Percentiles rank a stretch among this genome's conserved stretches.
Evolutionary conservation across 2,329 filamentous ascomycete species (phyloP).

Genomic region (Pseudogymnoascus sp.): DNA sequence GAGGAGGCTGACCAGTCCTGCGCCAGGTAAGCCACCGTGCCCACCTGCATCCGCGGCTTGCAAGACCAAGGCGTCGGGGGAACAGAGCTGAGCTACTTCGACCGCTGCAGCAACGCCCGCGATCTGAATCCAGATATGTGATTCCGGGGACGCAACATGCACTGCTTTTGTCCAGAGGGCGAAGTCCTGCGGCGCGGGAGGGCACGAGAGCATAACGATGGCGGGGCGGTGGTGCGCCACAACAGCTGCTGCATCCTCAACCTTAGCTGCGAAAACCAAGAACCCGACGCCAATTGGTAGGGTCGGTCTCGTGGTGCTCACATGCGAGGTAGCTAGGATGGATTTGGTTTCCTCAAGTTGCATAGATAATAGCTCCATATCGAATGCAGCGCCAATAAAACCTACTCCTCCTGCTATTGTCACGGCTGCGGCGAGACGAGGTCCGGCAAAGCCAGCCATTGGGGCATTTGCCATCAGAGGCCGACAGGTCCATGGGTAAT

Average conservation of each 20-base stretch:
- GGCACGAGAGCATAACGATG: slow-evolving; percentile 42
- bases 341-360: slow-evolving; percentile 23
- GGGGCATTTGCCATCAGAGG: slow-evolving; percentile 57
- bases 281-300: slow-evolving; percentile 41
- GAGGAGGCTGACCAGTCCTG: slow-evolving; percentile 28
- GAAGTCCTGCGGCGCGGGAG: slow-evolving; percentile 24
- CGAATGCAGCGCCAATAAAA: slow-evolving; percentile 37
- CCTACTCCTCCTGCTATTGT: slow-evolving; percentile 46
- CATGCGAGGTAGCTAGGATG: slow-evolving; percentile 12
- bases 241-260: slow-evolving; percentile 6
- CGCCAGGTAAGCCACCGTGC: slow-evolving; percentile 27
- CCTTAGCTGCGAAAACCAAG: slow-evolving; percentile 19
- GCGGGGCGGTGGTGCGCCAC: slow-evolving; percentile 12
- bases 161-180: slow-evolving; percentile 25
- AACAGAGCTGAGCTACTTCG: slow-evolving; percentile 18
- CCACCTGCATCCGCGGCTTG: slow-evolving; percentile 33
- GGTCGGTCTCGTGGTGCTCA: background rate
- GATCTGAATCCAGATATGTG: slow-evolving; percentile 31
- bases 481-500: background rate
- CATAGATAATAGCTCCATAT: slow-evolving; percentile 14
- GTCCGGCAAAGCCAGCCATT: slow-evolving; percentile 56
- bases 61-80: slow-evolving; percentile 29
- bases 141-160: slow-evolving; percentile 18
- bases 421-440: slow-evolving; percentile 50
- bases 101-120: slow-evolving; percentile 25